Percentiles rank a stretch among this genome's conserved stretches.
Evolutionary conservation across 1,284 basidiomycete genomes (phyloP).

Genomic region (Melampsora abietis-canadensis): DNA sequence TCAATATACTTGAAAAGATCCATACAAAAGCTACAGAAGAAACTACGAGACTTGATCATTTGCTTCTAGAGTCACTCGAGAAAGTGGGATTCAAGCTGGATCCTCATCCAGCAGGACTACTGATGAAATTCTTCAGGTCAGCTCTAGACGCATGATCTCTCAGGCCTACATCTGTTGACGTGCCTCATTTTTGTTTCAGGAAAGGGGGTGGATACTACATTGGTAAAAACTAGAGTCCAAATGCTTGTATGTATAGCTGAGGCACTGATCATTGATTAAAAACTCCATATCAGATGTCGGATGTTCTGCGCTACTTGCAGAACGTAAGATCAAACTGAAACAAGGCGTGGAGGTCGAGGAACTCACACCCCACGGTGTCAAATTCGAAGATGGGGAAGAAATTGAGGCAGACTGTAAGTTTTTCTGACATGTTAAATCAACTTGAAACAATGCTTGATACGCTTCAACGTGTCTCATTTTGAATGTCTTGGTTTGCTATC

Average conservation of each 20-base stretch:
- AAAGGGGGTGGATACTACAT: slow-evolving; percentile 57
- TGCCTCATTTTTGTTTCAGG: slow-evolving; percentile 45
- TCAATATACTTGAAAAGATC: slow-evolving; percentile 51
- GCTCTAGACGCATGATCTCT: neutral
- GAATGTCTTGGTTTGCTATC: neutral
- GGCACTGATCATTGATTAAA: neutral
- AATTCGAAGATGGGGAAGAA: slow-evolving; percentile 43
- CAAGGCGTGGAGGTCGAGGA: slow-evolving; percentile 44
- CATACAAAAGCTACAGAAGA: slow-evolving; percentile 23
- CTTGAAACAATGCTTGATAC: slow-evolving; percentile 29
- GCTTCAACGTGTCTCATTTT: neutral
- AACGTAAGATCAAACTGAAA: slow-evolving; percentile 66
- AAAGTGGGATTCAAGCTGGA: slow-evolving; percentile 64
- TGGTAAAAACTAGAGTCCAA: slow-evolving; percentile 50
- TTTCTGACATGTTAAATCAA: slow-evolving; percentile 63
- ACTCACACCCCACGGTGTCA: slow-evolving; percentile 38
- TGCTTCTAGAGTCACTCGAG: slow-evolving; percentile 61
- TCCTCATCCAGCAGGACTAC: slow-evolving; percentile 60
- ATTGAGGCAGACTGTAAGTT: slow-evolving; percentile 52
- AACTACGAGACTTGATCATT: slow-evolving; percentile 53
- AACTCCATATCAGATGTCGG: slow-evolving; percentile 55
- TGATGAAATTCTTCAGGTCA: slow-evolving; percentile 52
- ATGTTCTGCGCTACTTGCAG: slow-evolving; percentile 65
- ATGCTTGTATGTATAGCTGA: neutral
- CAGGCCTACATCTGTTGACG: slow-evolving; percentile 10